A percentile compares a stretch with the other conserved stretches of the same genome.
Evolutionary conservation across 2,329 filamentous ascomycete species (phyloP).

Genomic region (Sclerotinia minor): DNA sequence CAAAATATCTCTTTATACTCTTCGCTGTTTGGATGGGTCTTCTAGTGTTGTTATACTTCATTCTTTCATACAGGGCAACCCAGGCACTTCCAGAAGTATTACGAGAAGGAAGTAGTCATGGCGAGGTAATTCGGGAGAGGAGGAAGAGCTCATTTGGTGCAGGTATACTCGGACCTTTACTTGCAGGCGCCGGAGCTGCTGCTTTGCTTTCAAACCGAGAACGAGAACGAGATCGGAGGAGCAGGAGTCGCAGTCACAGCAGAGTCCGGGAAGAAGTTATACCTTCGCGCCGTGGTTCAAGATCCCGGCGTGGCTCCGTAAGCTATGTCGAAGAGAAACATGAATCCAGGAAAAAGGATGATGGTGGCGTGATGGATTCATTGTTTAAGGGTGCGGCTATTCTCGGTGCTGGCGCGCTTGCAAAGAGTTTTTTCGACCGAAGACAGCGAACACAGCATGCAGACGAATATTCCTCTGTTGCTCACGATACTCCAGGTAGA

Average conservation of each 20-base stretch:
- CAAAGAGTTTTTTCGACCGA: slow-evolving; percentile 58
- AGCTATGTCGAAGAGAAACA: slow-evolving; percentile 66
- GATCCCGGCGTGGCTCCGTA: slow-evolving; percentile 48
- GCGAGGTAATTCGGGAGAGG: slow-evolving; percentile 52
- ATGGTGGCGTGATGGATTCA: slow-evolving; percentile 60
- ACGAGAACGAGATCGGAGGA: slow-evolving; percentile 35
- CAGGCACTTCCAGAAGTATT: slow-evolving; percentile 48
- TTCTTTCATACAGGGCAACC: slow-evolving; percentile 70
- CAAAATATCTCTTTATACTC: slow-evolving; percentile 79
- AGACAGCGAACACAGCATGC: slow-evolving; percentile 48
- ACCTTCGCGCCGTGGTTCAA: slow-evolving; percentile 49
- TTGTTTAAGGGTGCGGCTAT: slow-evolving; percentile 61
- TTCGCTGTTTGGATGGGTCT: slow-evolving; percentile 77
- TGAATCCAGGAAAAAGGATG: slow-evolving; percentile 43
- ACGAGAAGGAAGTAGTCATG: slow-evolving; percentile 36
- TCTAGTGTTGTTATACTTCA: slow-evolving; percentile 74
- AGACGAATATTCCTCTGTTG: slow-evolving; percentile 64
- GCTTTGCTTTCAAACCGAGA: slow-evolving; percentile 47
- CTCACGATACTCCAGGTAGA: slow-evolving; percentile 59
- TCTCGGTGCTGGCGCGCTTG: slow-evolving; percentile 62
- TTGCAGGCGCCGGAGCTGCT: slow-evolving; percentile 58
- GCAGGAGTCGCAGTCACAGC: slow-evolving; percentile 27
- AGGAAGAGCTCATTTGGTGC: slow-evolving; percentile 47
- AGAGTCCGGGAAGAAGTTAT: slow-evolving; percentile 48
- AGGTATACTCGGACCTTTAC: slow-evolving; percentile 54